Base-by-base conservation (phyloP, 345 rosid species). In the Boechera divaricarpa region DNA sequence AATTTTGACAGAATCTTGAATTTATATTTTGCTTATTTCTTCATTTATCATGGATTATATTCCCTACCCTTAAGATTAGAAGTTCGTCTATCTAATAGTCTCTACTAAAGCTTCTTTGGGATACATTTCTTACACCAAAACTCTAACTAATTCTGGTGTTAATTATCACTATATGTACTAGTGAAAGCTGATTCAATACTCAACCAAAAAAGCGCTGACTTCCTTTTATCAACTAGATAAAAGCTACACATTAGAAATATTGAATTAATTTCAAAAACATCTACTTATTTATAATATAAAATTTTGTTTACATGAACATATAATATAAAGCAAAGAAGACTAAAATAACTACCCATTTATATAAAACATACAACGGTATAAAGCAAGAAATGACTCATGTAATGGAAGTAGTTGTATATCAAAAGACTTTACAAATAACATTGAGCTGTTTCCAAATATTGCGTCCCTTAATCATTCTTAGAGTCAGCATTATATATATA, bases 391-490 rank as follows among this genome's bases (percentile, higher is more conserved):
- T 33, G 75, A 54, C 74, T 21, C 66, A 24, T 59, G 62, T 72
- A 70, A 58, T 72, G 81, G 77, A 78, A 78, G 82, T 36, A 52
- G 74, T 78, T 78, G 74, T 33, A 44, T 41, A 53, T 41, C 2
- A 51, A 59, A 67, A 28, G 51, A 55, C 78, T 68, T 74, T 54
- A 69, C 60, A 67, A 66, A 67, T 42, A 75, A 57, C 32, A 48
- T 57, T 44, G 71, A 73, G 77, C 69, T 72, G 76, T 67, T 72
- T 51, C 58, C 58, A 59, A 73, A 66, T 58, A 21, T 66, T 45
- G 18, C 12, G 74, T 36, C 81, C 59, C 72, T 78, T 78, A 73
- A 73, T 72, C 58, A 78, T 67, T 66, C 69, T 41, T 78, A 78
- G 61, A 58, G 81, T 42, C 77, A 64, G 26, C 26, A 49, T 48